A percentile compares a stretch with the other conserved stretches of the same genome.
Evolutionary conservation across 108 stramenopile genomes (phyloP).

Genomic region (Pseudonitzschia multiseries): DNA sequence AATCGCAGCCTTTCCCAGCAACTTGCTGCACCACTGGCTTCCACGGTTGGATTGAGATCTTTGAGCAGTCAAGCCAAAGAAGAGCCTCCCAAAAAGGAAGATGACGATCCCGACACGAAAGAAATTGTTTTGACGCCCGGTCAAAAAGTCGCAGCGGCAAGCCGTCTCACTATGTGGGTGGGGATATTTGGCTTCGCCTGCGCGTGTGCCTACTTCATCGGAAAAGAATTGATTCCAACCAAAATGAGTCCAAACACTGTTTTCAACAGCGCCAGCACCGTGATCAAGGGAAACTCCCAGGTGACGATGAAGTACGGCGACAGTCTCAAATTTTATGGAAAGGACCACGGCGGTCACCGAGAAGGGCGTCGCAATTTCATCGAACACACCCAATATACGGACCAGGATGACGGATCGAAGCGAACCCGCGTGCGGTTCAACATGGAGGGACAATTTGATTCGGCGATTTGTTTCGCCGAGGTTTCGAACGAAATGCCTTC

Average conservation of each 20-base stretch:
- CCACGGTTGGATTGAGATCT: slow-evolving; percentile 14
- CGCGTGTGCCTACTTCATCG: slow-evolving; percentile 85
- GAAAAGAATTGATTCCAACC: slow-evolving; percentile 55
- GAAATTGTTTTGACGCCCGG: slow-evolving; percentile 89
- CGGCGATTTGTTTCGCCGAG: slow-evolving; percentile 89
- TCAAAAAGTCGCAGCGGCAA: slow-evolving; percentile 83
- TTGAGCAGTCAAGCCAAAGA: slow-evolving; percentile 35
- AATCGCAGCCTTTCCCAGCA: background rate
- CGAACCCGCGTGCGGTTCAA: slow-evolving; percentile 91
- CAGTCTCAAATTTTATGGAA: slow-evolving; percentile 88
- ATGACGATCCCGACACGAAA: slow-evolving; percentile 35
- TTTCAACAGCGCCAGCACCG: slow-evolving; percentile 66
- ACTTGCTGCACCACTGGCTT: background rate
- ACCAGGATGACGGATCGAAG: slow-evolving; percentile 83
- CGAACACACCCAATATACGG: slow-evolving; percentile 88
- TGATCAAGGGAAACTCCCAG: slow-evolving; percentile 60
- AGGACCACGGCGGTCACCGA: slow-evolving; percentile 92
- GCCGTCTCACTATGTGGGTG: slow-evolving; percentile 76
- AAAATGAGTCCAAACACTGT: slow-evolving; percentile 91
- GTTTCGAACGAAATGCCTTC: slow-evolving; percentile 72
- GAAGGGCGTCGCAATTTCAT: slow-evolving; percentile 95
- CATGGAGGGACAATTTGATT: slow-evolving; percentile 84
- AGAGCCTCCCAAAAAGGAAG: slow-evolving; percentile 20
- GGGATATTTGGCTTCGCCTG: slow-evolving; percentile 69
- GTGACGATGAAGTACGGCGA: slow-evolving; percentile 85